Evolutionary conservation across 345 rosid species (phyloP).

Genomic region (Cardiospermum halicacabum): DNA sequence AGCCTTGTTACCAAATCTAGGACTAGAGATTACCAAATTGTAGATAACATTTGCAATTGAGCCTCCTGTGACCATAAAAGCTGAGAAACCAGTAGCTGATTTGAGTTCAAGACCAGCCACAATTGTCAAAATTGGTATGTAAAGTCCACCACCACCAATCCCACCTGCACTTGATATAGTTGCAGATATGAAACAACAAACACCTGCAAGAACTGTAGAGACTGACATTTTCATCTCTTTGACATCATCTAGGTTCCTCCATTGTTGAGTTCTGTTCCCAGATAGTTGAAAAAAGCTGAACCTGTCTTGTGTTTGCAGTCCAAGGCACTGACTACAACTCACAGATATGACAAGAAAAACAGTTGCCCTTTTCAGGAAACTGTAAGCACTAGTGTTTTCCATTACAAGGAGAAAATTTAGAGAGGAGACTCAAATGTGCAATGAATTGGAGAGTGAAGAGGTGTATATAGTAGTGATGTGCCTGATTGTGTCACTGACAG

Average conservation of each 20-base stretch:
- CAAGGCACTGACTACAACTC: constrained; percentile 23
- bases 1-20: constrained; percentile 37
- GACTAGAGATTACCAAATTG: constrained; percentile 34
- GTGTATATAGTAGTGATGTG: background rate
- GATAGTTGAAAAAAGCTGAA: constrained; percentile 13
- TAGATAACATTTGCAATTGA: constrained; percentile 68
- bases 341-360: constrained; percentile 24
- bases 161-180: constrained; percentile 93
- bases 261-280: constrained; percentile 24
- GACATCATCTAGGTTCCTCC: constrained; percentile 28
- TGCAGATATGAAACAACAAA: constrained; percentile 62
- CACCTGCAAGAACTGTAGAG: constrained; percentile 41
- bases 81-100: constrained; percentile 76
- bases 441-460: background rate
- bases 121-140: constrained; percentile 66
- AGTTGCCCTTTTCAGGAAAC: constrained; percentile 8
- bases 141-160: constrained; percentile 87
- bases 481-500: background rate
- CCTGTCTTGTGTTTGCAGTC: constrained; percentile 11
- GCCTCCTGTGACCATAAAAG: constrained; percentile 94
- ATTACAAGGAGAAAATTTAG: background rate
- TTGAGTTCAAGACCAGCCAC: constrained; percentile 70
- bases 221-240: constrained; percentile 36
- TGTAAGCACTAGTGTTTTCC: constrained; percentile 17
- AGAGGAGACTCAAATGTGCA: background rate